Conservation (phyloP, 2,329 filamentous ascomycete species). For the Monascus ruber region DNA sequence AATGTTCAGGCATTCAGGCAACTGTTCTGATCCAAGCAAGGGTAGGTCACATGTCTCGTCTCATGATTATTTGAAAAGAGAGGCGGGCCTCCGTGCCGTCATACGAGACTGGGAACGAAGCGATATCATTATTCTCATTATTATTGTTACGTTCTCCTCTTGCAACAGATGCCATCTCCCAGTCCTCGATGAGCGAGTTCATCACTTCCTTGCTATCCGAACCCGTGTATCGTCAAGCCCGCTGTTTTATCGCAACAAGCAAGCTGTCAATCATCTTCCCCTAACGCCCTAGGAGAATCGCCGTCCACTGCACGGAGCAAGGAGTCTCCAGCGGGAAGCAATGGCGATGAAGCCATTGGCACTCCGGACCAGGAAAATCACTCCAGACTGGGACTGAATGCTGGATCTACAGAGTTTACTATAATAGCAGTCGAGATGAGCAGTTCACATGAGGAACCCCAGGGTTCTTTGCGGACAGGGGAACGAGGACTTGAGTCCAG, state of each 20-base stretch:
- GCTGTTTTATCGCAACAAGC: slow-evolving; percentile 23
- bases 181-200: slow-evolving; percentile 32
- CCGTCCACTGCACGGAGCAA: slow-evolving; percentile 12
- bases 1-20: no score
- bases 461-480: background rate
- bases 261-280: slow-evolving; percentile 10
- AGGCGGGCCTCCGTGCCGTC: background rate
- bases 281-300: slow-evolving; percentile 12
- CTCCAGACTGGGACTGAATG: slow-evolving; percentile 2
- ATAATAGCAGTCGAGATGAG: slow-evolving; percentile 7
- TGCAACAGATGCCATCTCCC: slow-evolving; percentile 8
- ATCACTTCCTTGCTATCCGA: slow-evolving; percentile 34
- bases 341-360: slow-evolving; percentile 3
- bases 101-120: slow-evolving; percentile 5
- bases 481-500: background rate
- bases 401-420: slow-evolving; percentile 10
- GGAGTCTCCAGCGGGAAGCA: slow-evolving; percentile 8
- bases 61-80: no score
- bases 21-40: no score
- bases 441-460: slow-evolving; percentile 1
- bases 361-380: slow-evolving; percentile 6
- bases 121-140: background rate
- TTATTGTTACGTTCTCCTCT: slow-evolving; percentile 1
- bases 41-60: no score
- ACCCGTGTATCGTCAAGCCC: slow-evolving; percentile 32